Conservation (phyloP, 2,329 filamentous ascomycete species). For the Myriangium duriaei region DNA sequence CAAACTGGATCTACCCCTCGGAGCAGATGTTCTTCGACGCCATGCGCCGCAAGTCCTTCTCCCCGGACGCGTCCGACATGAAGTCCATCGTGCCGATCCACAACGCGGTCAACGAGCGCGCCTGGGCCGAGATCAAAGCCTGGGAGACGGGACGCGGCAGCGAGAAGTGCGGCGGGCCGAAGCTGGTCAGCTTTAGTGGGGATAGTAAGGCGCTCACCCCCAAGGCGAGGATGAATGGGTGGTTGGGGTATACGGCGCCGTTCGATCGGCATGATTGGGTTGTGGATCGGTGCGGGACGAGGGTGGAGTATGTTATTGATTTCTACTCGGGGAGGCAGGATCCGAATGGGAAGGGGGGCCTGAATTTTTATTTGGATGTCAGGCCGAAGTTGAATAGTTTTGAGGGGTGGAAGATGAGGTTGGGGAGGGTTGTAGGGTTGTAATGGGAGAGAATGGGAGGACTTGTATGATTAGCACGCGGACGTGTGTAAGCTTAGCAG, state of each 20-base stretch:
- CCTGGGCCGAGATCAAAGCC: conserved; percentile 79
- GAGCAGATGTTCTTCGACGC: conserved; percentile 98
- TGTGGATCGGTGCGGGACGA: conserved; percentile 75
- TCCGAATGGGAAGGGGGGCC: conserved; percentile 29
- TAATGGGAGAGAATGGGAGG: neutral
- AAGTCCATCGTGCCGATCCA: conserved; percentile 89
- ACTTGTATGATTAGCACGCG: too few relatives aligned
- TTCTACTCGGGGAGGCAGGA: conserved; percentile 70
- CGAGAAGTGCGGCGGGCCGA: conserved; percentile 62
- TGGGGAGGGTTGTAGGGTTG: conserved; percentile 20
- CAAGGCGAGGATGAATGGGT: conserved; percentile 66
- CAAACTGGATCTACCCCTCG: conserved; percentile 97
- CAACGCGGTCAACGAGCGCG: conserved; percentile 94
- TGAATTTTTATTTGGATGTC: conserved; percentile 55
- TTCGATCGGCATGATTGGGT: conserved; percentile 98
- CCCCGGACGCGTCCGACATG: conserved; percentile 62
- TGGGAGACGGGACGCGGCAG: conserved; percentile 63
- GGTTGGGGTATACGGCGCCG: conserved; percentile 78
- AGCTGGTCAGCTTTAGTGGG: conserved; percentile 72
- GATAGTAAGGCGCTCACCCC: conserved; percentile 55
- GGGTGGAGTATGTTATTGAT: conserved; percentile 92
- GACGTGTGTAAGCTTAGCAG: too few relatives aligned
- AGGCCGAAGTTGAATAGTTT: conserved; percentile 52
- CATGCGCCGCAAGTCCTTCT: conserved; percentile 81
- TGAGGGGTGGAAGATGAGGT: conserved; percentile 48